These are phyloP conservation scores for Hyaloperonospora arabidopsidis DNA, from an alignment of 352 stramenopile species.

Conservation along the genomic window DNA sequence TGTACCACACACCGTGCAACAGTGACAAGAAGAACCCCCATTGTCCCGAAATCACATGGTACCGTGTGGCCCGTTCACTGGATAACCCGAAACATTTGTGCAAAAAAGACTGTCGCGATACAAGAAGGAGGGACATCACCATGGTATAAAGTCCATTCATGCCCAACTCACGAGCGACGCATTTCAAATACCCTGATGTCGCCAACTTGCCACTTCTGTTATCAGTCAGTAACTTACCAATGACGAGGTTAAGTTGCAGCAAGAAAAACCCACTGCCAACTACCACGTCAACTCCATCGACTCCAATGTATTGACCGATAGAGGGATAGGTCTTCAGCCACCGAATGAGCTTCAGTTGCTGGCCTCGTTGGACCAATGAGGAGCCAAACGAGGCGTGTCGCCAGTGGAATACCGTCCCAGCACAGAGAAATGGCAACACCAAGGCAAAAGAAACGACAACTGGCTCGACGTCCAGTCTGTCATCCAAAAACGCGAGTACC, in stretches of 20 bases:
- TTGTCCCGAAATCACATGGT: constrained; percentile 59
- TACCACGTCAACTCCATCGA: constrained; percentile 48
- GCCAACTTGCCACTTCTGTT: constrained; percentile 55
- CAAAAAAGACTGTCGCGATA: constrained; percentile 56
- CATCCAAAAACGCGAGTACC: constrained; percentile 23
- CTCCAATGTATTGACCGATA: constrained; percentile 14
- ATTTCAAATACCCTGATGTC: constrained; percentile 42
- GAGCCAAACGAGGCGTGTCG: constrained; percentile 15
- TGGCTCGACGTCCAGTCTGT: constrained; percentile 45
- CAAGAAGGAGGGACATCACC: constrained; percentile 52
- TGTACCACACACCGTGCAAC: constrained; percentile 51
- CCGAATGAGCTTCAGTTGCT: constrained; percentile 14
- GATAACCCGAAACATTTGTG: constrained; percentile 51
- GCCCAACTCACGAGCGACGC: constrained; percentile 45
- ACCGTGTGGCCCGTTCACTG: constrained; percentile 44
- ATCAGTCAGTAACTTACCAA: constrained; percentile 61
- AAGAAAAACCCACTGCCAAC: constrained; percentile 35
- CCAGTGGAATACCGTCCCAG: constrained; percentile 40
- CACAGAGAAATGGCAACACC: constrained; percentile 31
- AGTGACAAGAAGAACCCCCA: constrained; percentile 36
- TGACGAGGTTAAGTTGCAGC: constrained; percentile 56
- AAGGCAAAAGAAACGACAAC: constrained; percentile 31
- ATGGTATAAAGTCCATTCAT: constrained; percentile 62
- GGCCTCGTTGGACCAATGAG: constrained; percentile 8
- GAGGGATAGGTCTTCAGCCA: constrained; percentile 25